These are phyloP conservation scores for Lasiodiplodia sp. DNA, from an alignment of 2,329 filamentous ascomycete species.

Conservation along the genomic window DNA sequence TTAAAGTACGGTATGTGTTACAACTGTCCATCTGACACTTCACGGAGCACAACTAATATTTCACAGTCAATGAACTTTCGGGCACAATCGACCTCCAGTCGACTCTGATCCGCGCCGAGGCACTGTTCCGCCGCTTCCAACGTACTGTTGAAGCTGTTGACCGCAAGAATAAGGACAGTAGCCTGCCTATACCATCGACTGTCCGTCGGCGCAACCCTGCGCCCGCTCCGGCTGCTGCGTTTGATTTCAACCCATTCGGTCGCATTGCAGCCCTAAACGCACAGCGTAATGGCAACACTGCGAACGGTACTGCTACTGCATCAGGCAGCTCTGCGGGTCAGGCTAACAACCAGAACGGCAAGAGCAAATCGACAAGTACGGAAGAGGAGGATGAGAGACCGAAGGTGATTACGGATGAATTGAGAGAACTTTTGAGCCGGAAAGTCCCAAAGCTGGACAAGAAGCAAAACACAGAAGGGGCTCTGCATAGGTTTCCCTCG, in stretches of 20 bases:
- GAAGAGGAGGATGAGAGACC: slow-evolving; percentile 43
- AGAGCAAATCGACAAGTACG: slow-evolving; percentile 44
- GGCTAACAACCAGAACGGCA: slow-evolving; percentile 38
- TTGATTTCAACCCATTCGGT: slow-evolving; percentile 19
- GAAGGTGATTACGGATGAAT: slow-evolving; percentile 68
- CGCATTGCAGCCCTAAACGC: slow-evolving; percentile 17
- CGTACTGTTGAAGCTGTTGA: slow-evolving; percentile 90
- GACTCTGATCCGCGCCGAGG: slow-evolving; percentile 86
- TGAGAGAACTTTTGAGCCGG: slow-evolving; percentile 67
- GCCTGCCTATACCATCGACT: slow-evolving; percentile 66
- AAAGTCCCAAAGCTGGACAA: slow-evolving; percentile 61
- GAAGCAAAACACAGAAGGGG: slow-evolving; percentile 20
- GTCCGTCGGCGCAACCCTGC: slow-evolving; percentile 56
- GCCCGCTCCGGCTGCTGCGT: background rate
- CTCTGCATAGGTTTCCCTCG: background rate
- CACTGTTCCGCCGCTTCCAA: slow-evolving; percentile 86
- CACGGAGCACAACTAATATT: slow-evolving; percentile 31
- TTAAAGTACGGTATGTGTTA: slow-evolving; percentile 82
- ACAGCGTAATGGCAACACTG: background rate
- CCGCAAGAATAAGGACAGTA: slow-evolving; percentile 72
- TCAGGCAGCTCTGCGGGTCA: slow-evolving; percentile 37
- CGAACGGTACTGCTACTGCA: slow-evolving; percentile 32
- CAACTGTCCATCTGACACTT: background rate
- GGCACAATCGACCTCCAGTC: slow-evolving; percentile 89
- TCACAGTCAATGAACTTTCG: slow-evolving; percentile 88